Percentiles rank a stretch among this genome's conserved stretches.
Evolutionary conservation across 805 yeast genomes (phyloP).

Genomic region (Lipomyces sp.): DNA sequence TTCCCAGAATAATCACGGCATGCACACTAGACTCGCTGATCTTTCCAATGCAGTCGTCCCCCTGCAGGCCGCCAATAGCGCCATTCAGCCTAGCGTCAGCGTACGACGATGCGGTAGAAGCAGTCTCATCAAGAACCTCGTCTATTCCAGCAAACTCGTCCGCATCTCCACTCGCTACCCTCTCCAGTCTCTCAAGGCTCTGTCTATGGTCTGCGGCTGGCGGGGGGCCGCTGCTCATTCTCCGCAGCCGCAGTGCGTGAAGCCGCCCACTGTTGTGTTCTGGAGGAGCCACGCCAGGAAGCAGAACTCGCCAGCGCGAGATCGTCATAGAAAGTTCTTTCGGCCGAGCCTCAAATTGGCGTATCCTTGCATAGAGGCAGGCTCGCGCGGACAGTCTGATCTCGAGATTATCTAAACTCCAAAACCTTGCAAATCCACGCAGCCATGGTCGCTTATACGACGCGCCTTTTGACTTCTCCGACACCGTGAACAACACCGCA

Average conservation of each 20-base stretch:
- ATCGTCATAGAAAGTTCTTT: slow-evolving; percentile 23
- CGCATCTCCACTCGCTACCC: slow-evolving; percentile 3
- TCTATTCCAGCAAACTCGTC: slow-evolving; percentile 10
- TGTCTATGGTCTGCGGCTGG: slow-evolving; percentile 4
- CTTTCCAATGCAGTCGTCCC: slow-evolving; percentile 5
- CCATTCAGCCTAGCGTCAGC: neutral
- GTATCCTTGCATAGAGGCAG: slow-evolving; percentile 15
- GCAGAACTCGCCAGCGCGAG: slow-evolving; percentile 25
- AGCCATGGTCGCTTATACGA: slow-evolving; percentile 24
- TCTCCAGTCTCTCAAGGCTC: slow-evolving; percentile 4
- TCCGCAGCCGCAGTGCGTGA: neutral
- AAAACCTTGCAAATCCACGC: slow-evolving; percentile 28
- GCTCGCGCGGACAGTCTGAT: slow-evolving; percentile 15
- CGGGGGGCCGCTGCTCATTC: slow-evolving; percentile 1
- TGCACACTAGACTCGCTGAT: slow-evolving; percentile 15
- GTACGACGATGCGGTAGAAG: neutral
- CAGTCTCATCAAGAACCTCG: slow-evolving; percentile 15
- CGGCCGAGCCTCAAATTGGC: slow-evolving; percentile 17
- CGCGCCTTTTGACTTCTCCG: slow-evolving; percentile 11
- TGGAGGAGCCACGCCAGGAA: slow-evolving; percentile 19
- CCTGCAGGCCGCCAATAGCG: neutral
- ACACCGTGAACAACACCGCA: slow-evolving; percentile 10
- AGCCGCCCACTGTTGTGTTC: neutral
- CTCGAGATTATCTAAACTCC: slow-evolving; percentile 13
- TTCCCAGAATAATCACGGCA: slow-evolving; percentile 22